A percentile compares a stretch with the other conserved stretches of the same genome.
Evolutionary conservation across 345 rosid species (phyloP).

Genomic region (Citrus glauca): DNA sequence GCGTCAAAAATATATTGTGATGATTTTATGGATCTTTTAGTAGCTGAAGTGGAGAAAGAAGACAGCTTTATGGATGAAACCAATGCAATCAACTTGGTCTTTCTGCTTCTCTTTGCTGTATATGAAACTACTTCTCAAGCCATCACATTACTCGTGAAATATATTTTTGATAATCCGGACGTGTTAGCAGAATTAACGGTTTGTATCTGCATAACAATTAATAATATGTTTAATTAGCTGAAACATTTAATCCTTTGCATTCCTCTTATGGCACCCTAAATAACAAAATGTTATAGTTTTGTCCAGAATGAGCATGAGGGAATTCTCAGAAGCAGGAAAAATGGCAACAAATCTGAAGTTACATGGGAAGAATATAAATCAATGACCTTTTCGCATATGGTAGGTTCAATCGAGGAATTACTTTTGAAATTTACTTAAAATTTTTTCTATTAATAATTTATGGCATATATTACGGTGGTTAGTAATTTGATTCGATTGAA

Average conservation of each 20-base stretch:
- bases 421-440: too few relatives aligned
- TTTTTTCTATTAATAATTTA: too few relatives aligned
- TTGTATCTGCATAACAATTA: too few relatives aligned
- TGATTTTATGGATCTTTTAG: constrained; percentile 33
- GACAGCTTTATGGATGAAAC: constrained; percentile 13
- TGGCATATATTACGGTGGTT: neutral
- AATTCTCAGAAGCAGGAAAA: constrained; percentile 17
- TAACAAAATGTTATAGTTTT: too few relatives aligned
- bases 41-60: constrained; percentile 25
- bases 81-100: constrained; percentile 14
- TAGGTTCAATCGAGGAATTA: neutral
- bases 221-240: too few relatives aligned
- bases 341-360: constrained; percentile 3
- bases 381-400: constrained; percentile 43
- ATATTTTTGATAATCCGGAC: constrained; percentile 24
- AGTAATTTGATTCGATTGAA: neutral
- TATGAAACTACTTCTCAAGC: constrained; percentile 32
- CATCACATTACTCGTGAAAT: constrained; percentile 19
- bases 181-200: constrained; percentile 23
- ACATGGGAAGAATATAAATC: constrained; percentile 46
- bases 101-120: constrained; percentile 26
- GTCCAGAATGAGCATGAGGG: constrained; percentile 33
- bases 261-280: too few relatives aligned
- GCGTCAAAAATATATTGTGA: constrained; percentile 6
- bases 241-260: too few relatives aligned